Base-by-base conservation (phyloP, 2,329 filamentous ascomycete species). In the Macrophomina tecta region DNA sequence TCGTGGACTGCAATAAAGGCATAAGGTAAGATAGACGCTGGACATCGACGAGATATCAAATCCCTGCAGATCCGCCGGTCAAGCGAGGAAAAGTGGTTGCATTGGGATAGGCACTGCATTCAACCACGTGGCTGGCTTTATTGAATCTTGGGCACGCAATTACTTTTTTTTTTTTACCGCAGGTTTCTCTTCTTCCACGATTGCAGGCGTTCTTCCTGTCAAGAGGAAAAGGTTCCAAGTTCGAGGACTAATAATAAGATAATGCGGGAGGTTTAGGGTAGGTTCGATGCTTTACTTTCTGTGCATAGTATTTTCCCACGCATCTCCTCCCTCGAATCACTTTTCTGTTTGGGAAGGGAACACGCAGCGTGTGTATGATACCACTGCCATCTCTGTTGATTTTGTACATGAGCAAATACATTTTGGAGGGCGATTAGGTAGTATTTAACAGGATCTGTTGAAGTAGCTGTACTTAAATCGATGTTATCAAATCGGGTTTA, bases 331-430 rank as follows among this genome's bases (percentile, higher is more conserved):
- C n/a, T 30, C 12, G 30, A 4, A 34, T 9, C 42, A 16, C 16
- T 30, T 23, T 23, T 23, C 23, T n/a, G n/a, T 14, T 8, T 28
- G 30, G 5, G 38, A 48, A 30, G 40, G 16, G 5, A 2, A 36
- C 32, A 49, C 45, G 42, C 42, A 48, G 32, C 16, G 30, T 62
- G 58, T 62, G 58, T 62, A 62, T 28, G 58, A 62, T 62, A 62
- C 42, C 56, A 61, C 32, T 49, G 30, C 2, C n/a, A 36, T 36
- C 32, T 23, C 23, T 23, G 23, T 62, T 48, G n/a, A 38, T 28
- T 48, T 34, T 46, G 45, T 38, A 62, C n/a, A 62, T 49, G 28
- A 5, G 45, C 34, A 55, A n/a, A 23, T 18, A 14, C 30, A 23
- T 52, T 7, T 5, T 8, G 34, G n/a, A 11, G 34, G 34, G 23